Evolutionary conservation across 2,329 filamentous ascomycete species (phyloP).

Genomic region (Alternaria sp.): DNA sequence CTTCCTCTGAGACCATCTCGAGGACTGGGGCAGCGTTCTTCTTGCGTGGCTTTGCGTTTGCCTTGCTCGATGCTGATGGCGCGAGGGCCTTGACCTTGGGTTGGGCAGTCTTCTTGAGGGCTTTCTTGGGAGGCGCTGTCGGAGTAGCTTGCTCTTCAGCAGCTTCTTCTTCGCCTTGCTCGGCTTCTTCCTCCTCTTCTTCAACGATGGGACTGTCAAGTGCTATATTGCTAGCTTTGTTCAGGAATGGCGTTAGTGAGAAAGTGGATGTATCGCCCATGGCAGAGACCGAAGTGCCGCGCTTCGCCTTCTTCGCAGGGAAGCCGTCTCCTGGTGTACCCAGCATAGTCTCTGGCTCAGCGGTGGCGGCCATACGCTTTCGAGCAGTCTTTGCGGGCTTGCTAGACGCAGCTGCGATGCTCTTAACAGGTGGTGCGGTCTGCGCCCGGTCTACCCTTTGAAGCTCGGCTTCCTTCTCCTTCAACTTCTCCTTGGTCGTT

Average conservation of each 20-base stretch:
- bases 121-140: constrained; percentile 39
- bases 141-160: constrained; percentile 36
- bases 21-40: constrained; percentile 47
- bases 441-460: constrained; percentile 54
- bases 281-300: constrained; percentile 60
- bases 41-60: constrained; percentile 53
- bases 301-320: constrained; percentile 55
- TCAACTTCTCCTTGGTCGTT: constrained; percentile 74
- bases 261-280: constrained; percentile 89
- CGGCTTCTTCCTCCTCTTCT: constrained; percentile 36
- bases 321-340: constrained; percentile 58
- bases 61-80: constrained; percentile 53
- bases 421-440: constrained; percentile 40
- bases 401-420: constrained; percentile 36
- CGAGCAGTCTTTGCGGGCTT: constrained; percentile 51
- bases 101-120: constrained; percentile 31
- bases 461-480: constrained; percentile 64
- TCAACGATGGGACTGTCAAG: constrained; percentile 52
- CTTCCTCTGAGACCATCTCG: constrained; percentile 55
- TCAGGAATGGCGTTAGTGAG: constrained; percentile 92
- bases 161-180: constrained; percentile 27
- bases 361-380: constrained; percentile 52
- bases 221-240: constrained; percentile 69
- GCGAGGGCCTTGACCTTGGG: constrained; percentile 53
- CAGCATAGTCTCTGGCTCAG: constrained; percentile 56